Base-by-base conservation (phyloP, 768 basidiomycete genomes). In the Kondoa subrosea region DNA sequence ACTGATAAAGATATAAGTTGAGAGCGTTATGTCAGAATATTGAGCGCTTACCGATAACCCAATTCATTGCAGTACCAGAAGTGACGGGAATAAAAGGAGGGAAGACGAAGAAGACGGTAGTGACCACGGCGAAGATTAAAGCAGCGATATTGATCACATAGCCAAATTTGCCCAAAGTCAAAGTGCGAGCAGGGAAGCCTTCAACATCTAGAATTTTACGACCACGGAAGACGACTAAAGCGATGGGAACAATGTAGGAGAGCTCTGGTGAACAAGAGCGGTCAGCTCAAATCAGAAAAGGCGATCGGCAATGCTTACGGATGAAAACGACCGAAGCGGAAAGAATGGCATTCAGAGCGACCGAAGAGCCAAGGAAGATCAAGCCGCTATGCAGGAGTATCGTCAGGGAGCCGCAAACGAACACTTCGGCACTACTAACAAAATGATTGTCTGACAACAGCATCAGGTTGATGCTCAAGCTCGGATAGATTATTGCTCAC, bases 261-360 rank as follows among this genome's bases (percentile, higher is more conserved):
- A 69, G 29, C 34, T 69, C 40, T 50, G 40, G 40, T 50, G 40
- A 50, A 50, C 21, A 21, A 8, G 21, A 50, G 40, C 21, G 21
- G 40, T 21, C 21, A 21, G n/a, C n/a, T n/a, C n/a, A n/a, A n/a
- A n/a, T n/a, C n/a, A n/a, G n/a, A n/a, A 50, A 21, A 50, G 40
- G 40, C 21, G 21, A 8, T 50, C 21, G 40, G 40, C 21, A 21
- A 21, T 50, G 40, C 40, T 8, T 50, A 50, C 40, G 58, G 12
- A 69, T 68, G 56, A 72, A 65, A 14, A 75, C 74, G 65, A 75
- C 74, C 2, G 68, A 69, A 16, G 66, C 58, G 16, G 69, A 70
- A 1, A 75, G 67, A 34, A 75, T 75, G 31, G 74, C 74, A 64
- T 73, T 71, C 40, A 75, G 64, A 0, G 74, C 71, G n/a, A 68